Base-by-base conservation (phyloP, 257 asterid genomes). In the Rhazya stricta region DNA sequence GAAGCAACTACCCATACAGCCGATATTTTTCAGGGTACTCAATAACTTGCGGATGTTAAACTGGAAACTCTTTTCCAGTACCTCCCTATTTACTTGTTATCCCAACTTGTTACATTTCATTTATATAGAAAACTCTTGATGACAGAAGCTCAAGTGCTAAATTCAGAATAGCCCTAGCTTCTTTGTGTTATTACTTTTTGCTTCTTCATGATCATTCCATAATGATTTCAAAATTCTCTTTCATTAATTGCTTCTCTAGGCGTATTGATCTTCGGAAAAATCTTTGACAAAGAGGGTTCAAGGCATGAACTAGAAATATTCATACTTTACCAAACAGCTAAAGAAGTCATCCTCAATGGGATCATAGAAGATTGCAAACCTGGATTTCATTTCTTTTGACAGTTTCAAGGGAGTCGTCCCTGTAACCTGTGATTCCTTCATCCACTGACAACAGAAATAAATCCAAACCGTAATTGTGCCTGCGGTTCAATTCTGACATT, bases 361-460 rank as follows among this genome's bases (percentile, higher is more conserved):
- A 63, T 0, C 23, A 30, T 25, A 54, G 75, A 51, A 63, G 23
- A 29, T 19, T 21, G 19, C 65, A 63, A 72, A 90, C 98, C 98
- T 94, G 99, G 58, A 94, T 82, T 89, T 94, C 99, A 78, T 94
- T 94, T 86, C 99, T 84, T 79, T 94, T 92, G 79, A 92, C 99
- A 81, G 99, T 94, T 84, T 94, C 97, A 61, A 94, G 98, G 9
- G 98, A 94, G 79, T 94, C 99, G 71, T 94, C 99, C 80, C 99
- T 85, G 87, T 94, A 94, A 68, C 99, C 99, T 19, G 98, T 90
- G 82, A 94, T 94, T 71, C 99, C 99, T 81, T 94, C 98, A 79
- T 94, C 99, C 74, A 94, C 90, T 6, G 98, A 94, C 18, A 94
- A 88, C 83, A 94, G 90, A 86, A 94, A 94, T 80, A 94, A 97